phyloP scores from a whole-genome alignment of 1,139 yeast species.

The Candida albicans region DNA sequence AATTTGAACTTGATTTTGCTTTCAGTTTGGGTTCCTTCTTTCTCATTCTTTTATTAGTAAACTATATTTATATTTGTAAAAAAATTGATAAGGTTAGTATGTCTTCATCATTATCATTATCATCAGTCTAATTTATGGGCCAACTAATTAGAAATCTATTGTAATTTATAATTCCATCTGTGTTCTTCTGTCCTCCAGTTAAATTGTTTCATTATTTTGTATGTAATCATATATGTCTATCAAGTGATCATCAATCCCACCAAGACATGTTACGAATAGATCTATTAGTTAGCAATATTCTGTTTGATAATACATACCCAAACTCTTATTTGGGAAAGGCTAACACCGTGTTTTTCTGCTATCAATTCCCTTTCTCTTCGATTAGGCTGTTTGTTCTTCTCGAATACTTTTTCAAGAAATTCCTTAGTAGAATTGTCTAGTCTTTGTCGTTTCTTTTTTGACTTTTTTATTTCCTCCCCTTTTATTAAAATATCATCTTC shows the following conservation, averaged over 20 bases:
- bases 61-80: constrained; percentile 14
- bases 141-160: too few relatives aligned
- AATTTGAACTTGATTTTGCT: not conserved
- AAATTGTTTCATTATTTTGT: too few relatives aligned
- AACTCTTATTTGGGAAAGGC: constrained; percentile 30
- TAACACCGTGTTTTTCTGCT: constrained; percentile 27
- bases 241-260: too few relatives aligned
- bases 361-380: constrained; percentile 27
- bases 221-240: too few relatives aligned
- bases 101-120: not conserved
- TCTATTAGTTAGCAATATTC: not conserved
- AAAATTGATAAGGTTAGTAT: too few relatives aligned
- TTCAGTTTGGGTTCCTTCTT: constrained; percentile 13
- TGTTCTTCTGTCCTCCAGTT: too few relatives aligned
- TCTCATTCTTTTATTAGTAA: constrained; percentile 32
- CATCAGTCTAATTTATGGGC: not conserved
- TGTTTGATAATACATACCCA: constrained; percentile 25
- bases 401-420: constrained; percentile 17
- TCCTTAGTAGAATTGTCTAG: constrained; percentile 5
- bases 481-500: not conserved
- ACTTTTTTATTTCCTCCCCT: not conserved
- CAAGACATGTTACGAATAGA: too few relatives aligned
- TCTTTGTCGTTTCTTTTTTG: constrained; percentile 8
- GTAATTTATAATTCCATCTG: too few relatives aligned
- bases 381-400: constrained; percentile 21